Evolutionary conservation across 2,329 filamentous ascomycete species (phyloP), one percentile per base, ranked within the genome.

Genomic region (Zalaria obscura): DNA sequence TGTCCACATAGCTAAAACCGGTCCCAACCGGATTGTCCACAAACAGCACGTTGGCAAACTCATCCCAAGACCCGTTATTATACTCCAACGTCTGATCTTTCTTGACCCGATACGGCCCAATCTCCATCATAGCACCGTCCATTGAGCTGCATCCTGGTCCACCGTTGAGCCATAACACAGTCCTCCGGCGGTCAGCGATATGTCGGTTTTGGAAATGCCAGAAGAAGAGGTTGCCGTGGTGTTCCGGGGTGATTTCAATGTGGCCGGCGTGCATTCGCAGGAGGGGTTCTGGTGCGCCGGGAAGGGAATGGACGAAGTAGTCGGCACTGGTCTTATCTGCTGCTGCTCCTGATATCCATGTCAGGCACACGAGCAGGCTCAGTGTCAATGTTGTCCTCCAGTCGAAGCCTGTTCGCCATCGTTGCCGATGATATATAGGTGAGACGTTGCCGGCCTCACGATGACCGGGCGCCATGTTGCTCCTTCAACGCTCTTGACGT

Each of bases 211-310:
- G 78, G 59, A 84, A 95, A 56, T 95, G 85, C 91, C 91, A 98
- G 70, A 98, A 98, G 70, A 96, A 98, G 11, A 98, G 66, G 62
- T 96, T 93, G 52, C 86, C 89, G 58, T 96, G 86, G 59, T 82
- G 75, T 50, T 86, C 79, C 18, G 82, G 75, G 29, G 79, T 83
- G 54, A 98, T 73, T 64, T 96, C 88, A 60, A 98, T 81, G 66
- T 98, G 91, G 86, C 91, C 91, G 67, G 91, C 89, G 72, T 96
- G 91, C 89, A 96, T 96, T 70, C 94, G 95, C 56, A 94, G 65
- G 46, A 86, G 65, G 32, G 85, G 79, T 18, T 77, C 70, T 6
- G 93, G 89, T 42, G 83, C 78, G 28, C 93, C 91, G 4, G 91
- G 91, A 18, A 98, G 70, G 5, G 79, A 76, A 53, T 77, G 78